Conservation (phyloP, 305 asterid species). For the Rubia tinctorum region DNA sequence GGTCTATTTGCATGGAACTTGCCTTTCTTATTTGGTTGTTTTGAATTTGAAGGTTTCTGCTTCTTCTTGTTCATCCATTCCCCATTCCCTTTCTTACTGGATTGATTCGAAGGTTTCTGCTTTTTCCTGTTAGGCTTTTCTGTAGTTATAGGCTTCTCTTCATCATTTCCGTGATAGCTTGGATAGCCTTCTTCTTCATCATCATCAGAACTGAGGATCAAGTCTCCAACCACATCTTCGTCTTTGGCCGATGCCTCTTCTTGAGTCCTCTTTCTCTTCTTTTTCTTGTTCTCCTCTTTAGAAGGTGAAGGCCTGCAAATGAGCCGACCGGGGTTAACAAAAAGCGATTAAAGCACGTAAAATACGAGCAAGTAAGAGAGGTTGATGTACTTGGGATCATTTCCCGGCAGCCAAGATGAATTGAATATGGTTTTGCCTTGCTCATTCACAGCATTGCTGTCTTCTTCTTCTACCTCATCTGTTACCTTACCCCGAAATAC, state of each 20-base stretch:
- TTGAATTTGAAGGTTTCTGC: conserved; percentile 25
- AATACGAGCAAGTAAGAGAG: conserved; percentile 19
- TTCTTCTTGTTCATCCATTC: conserved; percentile 33
- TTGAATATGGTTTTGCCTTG: conserved; percentile 35
- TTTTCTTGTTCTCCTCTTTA: conserved; percentile 28
- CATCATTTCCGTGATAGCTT: conserved; percentile 28
- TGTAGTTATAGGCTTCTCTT: conserved; percentile 21
- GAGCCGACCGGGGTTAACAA: not conserved
- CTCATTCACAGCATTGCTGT: conserved; percentile 42
- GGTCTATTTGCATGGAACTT: conserved; percentile 36
- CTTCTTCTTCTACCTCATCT: conserved; percentile 57
- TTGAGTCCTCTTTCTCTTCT: conserved; percentile 29
- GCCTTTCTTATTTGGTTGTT: conserved; percentile 24
- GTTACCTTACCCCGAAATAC: conserved; percentile 38
- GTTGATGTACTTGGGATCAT: conserved; percentile 38
- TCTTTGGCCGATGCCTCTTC: conserved; percentile 41
- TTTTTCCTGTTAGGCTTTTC: conserved; percentile 27
- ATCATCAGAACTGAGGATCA: conserved; percentile 75
- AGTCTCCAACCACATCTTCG: conserved; percentile 78
- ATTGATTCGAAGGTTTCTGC: conserved; percentile 22
- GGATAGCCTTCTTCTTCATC: conserved; percentile 51
- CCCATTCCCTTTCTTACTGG: not conserved
- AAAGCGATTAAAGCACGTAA: not conserved
- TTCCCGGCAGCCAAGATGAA: conserved; percentile 46
- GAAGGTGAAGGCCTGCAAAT: conserved; percentile 23